phyloP scores from a whole-genome alignment of 2,329 filamentous ascomycete species.

The Fusarium robinianum region DNA sequence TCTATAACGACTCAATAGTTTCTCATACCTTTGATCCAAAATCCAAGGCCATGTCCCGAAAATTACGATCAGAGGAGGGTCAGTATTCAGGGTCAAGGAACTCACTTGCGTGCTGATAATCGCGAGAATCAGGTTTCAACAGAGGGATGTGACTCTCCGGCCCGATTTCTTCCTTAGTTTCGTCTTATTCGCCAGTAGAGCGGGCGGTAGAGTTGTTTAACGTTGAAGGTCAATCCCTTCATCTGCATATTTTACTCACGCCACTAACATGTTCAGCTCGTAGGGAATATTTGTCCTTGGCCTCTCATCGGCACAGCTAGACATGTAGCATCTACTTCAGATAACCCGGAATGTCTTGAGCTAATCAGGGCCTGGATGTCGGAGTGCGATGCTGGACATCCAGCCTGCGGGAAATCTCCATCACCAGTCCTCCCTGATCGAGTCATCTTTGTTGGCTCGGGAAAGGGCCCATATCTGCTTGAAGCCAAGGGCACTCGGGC shows the following conservation, averaged over 20 bases:
- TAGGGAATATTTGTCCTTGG: background rate
- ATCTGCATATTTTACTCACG: too few relatives aligned
- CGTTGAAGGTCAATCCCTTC: background rate
- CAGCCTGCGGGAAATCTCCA: background rate
- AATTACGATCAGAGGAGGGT: background rate
- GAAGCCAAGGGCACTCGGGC: background rate
- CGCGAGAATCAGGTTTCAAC: constrained; percentile 4
- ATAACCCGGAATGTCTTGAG: background rate
- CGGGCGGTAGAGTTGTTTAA: background rate
- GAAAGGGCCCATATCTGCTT: background rate
- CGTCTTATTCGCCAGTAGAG: constrained; percentile 1
- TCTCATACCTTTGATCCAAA: constrained; percentile 4
- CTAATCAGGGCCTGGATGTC: background rate
- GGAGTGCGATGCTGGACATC: background rate
- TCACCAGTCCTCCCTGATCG: background rate
- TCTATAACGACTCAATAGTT: background rate
- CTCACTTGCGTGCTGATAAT: too few relatives aligned
- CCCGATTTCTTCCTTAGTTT: background rate
- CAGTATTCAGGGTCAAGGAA: too few relatives aligned
- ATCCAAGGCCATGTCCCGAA: constrained; percentile 1
- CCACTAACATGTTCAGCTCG: background rate
- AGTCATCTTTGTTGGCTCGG: background rate
- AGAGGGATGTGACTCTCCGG: background rate
- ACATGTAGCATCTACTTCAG: background rate
- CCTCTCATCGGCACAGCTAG: background rate